phyloP scores from a whole-genome alignment of 495 filamentous ascomycete species.

The Penicillium salamii region DNA sequence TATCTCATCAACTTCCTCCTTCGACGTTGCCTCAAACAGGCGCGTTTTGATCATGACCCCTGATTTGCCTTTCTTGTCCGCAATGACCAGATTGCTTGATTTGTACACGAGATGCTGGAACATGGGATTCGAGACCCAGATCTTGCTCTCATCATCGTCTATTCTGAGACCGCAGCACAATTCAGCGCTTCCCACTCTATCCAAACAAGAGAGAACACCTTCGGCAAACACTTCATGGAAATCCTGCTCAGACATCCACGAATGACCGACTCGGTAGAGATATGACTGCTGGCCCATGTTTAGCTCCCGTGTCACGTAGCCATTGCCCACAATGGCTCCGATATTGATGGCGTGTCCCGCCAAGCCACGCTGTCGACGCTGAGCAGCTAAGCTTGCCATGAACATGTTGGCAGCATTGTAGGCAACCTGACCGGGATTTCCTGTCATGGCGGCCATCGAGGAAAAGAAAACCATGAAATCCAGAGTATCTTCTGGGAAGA shows the following conservation, averaged over 20 bases:
- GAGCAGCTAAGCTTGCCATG: conserved; percentile 38
- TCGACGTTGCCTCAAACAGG: conserved; percentile 15
- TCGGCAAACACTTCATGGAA: conserved; percentile 60
- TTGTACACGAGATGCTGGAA: conserved; percentile 20
- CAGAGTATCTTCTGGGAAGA: conserved; percentile 36
- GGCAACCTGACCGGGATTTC: conserved; percentile 47
- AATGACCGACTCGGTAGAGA: conserved; percentile 20
- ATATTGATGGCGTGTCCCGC: conserved; percentile 53
- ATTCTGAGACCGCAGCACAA: conserved; percentile 22
- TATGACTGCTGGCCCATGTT: conserved; percentile 25
- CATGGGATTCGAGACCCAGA: conserved; percentile 31
- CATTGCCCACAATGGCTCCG: conserved; percentile 54
- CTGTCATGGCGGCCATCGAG: conserved; percentile 27
- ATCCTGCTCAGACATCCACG: conserved; percentile 57
- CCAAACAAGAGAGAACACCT: conserved; percentile 36
- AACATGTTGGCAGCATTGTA: conserved; percentile 60
- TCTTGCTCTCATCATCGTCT: conserved; percentile 25
- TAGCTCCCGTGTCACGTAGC: conserved; percentile 41
- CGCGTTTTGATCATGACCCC: conserved; percentile 22
- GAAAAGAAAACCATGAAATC: conserved; percentile 46
- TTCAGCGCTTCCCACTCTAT: conserved; percentile 1
- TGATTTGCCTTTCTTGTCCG: conserved; percentile 15
- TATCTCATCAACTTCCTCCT: conserved; percentile 12
- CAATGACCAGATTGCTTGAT: conserved; percentile 9
- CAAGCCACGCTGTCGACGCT: conserved; percentile 33